Base-by-base conservation (phyloP, 2,329 filamentous ascomycete species). In the Fusarium tricinctum region DNA sequence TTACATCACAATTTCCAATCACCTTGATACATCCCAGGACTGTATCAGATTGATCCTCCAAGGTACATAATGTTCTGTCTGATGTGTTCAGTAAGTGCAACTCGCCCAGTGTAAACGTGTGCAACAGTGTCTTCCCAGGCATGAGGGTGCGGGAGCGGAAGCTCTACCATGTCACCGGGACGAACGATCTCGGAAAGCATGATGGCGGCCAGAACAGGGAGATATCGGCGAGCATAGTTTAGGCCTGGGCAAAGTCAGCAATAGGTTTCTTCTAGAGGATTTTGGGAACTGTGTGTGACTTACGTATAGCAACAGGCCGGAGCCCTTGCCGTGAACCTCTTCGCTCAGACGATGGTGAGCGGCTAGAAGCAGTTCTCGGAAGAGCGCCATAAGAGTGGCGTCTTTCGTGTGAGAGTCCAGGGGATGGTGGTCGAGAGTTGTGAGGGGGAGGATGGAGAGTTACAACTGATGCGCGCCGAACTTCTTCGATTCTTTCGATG, bases 81-180 rank as follows among this genome's bases (percentile, higher is more conserved):
- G 44, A 87, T 81, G 3, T 80, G 79, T 13, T 80, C 78, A 1
- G 82, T 85, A 14, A 78, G 63, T 45, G 81, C 78, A 14, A 81
- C 81, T 53, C 81, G 77, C 35, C 84, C 84, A 0, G 83, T 86
- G 72, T 89, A 89, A 26, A 87, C 79, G 69, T 86, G 85, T 6
- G 79, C 77, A n/a, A 88, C 78, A 0, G 87, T 88, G 54, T 85
- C 82, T 4, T 75, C 71, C 88, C 88, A 90, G 9, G 79, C 83
- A 50, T 83, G 81, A 1, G 88, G 87, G 58, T 84, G 80, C 2
- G 88, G 88, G 55, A 90, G 67, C 0, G 87, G 87, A 12, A 90
- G 77, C 66, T 89, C 86, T 51, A 90, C 79, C 3, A 79, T 78
- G 69, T 89, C 87, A 28, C 85, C 83, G 23, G 80, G 79, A 15